Percentiles rank a stretch among this genome's conserved stretches.
Conservation (phyloP, 345 rosid species). For the Pistacia integerrima region DNA sequence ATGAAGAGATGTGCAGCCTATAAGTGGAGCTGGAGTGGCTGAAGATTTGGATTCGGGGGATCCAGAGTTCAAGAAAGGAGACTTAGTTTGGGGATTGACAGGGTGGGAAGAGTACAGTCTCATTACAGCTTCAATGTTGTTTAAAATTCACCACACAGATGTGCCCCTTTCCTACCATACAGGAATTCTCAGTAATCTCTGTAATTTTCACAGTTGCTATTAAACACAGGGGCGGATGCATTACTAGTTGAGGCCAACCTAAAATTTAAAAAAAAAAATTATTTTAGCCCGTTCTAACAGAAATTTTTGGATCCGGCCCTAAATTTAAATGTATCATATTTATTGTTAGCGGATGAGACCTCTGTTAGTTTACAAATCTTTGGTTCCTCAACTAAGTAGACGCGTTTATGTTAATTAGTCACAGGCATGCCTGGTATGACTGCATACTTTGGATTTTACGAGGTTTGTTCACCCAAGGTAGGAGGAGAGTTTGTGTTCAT, state of each 20-base stretch:
- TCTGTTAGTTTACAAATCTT: no score
- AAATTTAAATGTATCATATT: no score
- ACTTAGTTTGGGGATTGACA: constrained; percentile 59
- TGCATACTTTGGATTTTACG: constrained; percentile 50
- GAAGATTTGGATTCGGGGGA: constrained; percentile 54
- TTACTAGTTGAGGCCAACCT: no score
- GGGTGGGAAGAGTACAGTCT: constrained; percentile 71
- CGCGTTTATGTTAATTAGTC: not conserved
- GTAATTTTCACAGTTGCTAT: no score
- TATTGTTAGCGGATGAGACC: no score
- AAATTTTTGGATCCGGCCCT: no score
- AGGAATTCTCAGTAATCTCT: constrained; percentile 61
- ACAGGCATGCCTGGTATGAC: constrained; percentile 57
- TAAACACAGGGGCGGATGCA: no score
- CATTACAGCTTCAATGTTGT: constrained; percentile 30
- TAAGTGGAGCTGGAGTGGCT: constrained; percentile 41
- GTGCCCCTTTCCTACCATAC: constrained; percentile 66
- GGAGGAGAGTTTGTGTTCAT: constrained; percentile 24
- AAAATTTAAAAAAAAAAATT: no score
- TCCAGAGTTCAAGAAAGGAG: constrained; percentile 54
- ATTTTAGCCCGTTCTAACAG: no score
- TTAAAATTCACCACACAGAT: constrained; percentile 53
- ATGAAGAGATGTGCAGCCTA: not conserved
- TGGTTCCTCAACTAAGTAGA: no score
- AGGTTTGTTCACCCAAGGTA: constrained; percentile 12